Conservation (phyloP, 768 basidiomycete species). For the Megacollybia marginata region DNA sequence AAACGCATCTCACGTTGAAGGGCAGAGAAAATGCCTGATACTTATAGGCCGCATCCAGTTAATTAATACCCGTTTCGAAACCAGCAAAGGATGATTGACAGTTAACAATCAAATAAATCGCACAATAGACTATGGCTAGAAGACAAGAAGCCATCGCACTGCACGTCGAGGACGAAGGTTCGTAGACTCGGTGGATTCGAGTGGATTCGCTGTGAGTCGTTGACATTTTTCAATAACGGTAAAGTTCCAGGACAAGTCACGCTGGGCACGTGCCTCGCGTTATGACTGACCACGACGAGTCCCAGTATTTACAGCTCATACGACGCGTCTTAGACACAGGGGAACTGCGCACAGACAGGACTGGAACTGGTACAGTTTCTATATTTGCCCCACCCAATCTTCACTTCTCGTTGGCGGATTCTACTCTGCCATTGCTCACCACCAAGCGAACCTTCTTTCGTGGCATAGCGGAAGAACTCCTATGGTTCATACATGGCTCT, state of each 20-base stretch:
- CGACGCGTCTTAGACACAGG: slow-evolving; percentile 67
- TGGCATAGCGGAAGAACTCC: slow-evolving; percentile 87
- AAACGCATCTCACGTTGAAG: background rate
- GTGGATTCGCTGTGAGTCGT: background rate
- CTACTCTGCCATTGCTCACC: slow-evolving; percentile 81
- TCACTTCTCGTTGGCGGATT: slow-evolving; percentile 77
- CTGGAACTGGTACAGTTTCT: slow-evolving; percentile 89
- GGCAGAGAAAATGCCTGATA: background rate
- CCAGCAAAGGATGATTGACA: background rate
- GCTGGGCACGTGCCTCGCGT: background rate
- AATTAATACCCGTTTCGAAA: background rate
- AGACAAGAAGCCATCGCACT: no score
- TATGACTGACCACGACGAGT: slow-evolving; percentile 58
- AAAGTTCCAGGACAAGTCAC: background rate
- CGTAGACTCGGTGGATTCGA: no score
- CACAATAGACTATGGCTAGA: no score
- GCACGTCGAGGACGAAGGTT: no score
- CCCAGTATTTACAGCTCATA: slow-evolving; percentile 85
- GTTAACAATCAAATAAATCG: no score
- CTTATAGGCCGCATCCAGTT: background rate
- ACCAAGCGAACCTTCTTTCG: slow-evolving; percentile 93
- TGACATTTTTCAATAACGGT: background rate
- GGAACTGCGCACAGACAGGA: slow-evolving; percentile 79
- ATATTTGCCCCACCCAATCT: slow-evolving; percentile 87
- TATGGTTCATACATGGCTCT: slow-evolving; percentile 87